Evolutionary conservation across 306 rosid species (phyloP).

Genomic region (Heteromeles arbutifolia): DNA sequence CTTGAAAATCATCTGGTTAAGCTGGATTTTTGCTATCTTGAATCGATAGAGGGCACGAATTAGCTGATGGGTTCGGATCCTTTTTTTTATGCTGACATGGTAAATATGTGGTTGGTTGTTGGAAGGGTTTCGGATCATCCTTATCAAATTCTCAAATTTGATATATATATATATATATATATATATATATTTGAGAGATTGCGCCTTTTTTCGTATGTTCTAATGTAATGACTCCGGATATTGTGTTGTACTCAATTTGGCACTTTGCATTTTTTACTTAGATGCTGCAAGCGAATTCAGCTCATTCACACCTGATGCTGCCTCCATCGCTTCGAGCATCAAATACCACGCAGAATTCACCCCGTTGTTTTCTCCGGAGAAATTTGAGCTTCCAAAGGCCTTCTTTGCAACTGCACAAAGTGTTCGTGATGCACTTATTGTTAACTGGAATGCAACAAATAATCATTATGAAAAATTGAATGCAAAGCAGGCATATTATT

Average conservation of each 20-base stretch:
- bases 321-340: conserved; percentile 73
- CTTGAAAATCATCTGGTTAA: conserved; percentile 17
- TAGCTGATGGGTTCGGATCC: conserved; percentile 30
- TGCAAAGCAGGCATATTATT: conserved; percentile 91
- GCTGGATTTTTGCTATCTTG: not conserved
- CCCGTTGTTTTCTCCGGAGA: conserved; percentile 71
- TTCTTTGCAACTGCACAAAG: conserved; percentile 87
- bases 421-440: conserved; percentile 76
- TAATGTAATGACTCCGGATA: not conserved
- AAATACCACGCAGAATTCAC: conserved; percentile 95
- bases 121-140: not conserved
- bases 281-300: conserved; percentile 36
- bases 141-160: not conserved
- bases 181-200: not conserved
- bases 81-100: conserved; percentile 34
- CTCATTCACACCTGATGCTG: conserved; percentile 49
- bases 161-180: not conserved
- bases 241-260: conserved; percentile 1
- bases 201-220: not conserved
- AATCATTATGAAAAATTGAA: conserved; percentile 59
- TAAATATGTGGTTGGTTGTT: conserved; percentile 5
- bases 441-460: conserved; percentile 86
- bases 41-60: conserved; percentile 8
- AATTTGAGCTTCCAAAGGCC: conserved; percentile 71
- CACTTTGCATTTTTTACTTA: conserved; percentile 23